Evolutionary conservation across 2,329 filamentous ascomycete genomes (phyloP), one percentile per base, ranked within the genome.

Genomic region (Raffaelea ambrosiae): DNA sequence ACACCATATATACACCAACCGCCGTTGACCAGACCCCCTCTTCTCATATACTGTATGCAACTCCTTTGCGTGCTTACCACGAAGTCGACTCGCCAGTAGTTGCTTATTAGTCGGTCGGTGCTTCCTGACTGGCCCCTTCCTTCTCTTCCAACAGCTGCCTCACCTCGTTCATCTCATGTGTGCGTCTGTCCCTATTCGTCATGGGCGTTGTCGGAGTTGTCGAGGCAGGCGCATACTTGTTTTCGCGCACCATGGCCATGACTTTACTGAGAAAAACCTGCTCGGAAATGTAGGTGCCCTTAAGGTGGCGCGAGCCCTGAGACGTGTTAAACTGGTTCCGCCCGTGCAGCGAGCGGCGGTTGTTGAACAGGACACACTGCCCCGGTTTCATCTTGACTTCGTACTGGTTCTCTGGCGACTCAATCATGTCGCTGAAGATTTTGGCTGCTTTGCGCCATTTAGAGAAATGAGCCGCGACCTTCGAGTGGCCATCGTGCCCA

Each of bases 291-390:
- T 97, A 98, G 0, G 87, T 78, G 4, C 93, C 93, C 56, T 87
- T 86, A 47, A 97, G 66, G 86, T 88, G 95, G 46, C 91, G 73
- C 52, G 81, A 76, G 1, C 86, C 86, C 40, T 42, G 26, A 0
- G 66, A 66, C 0, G 72, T 66, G 60, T 91, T 81, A 64, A 97
- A 97, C 26, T 81, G 78, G 16, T 72, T 76, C 4, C 93, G 73
- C 0, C 89, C 91, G 68, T 97, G 93, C 60, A 95, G 65, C n/a
- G 95, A 73, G 18, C 91, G 75, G 50, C 81, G 68, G 61, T 97
- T 97, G 62, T 95, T 84, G 61, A 98, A 97, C n/a, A 98, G 74
- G 13, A 90, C 89, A 61, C 88, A 95, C 59, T 95, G 86, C 3
- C 91, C 93, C 4, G 86, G 81, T 47, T 80, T 70, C 63, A 96